Base-by-base conservation (phyloP, 805 yeast genomes). In the Ogataea polymorpha region DNA sequence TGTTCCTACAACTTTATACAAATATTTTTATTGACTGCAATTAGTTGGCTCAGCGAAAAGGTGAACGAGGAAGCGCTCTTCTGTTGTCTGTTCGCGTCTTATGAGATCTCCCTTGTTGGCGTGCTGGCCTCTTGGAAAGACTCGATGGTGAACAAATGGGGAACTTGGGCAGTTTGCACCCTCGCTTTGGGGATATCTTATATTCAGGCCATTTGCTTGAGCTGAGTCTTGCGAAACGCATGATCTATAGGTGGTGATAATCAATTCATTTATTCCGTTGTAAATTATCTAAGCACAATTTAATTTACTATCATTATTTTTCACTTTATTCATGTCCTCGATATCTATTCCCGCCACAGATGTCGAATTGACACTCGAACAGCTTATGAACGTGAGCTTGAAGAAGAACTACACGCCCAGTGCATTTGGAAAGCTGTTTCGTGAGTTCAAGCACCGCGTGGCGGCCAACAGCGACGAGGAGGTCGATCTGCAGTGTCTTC, bases 11-110 rank as follows among this genome's bases (percentile, higher is more conserved):
- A 41, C 21, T 17, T 41, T n/a, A 36, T 41, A 14, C 45, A 41
- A 23, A 41, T 41, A 23, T 8, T 36, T 12, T 27, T 41, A n/a
- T 13, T 41, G 45, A 31, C 36, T 6, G 45, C 35, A 6, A 41
- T 41, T 16, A 41, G 41, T 4, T 35, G 68, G 21, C 59, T 61
- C 4, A 59, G 72, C 21, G 70, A 69, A 39, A 39, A 41, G 13
- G 26, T 60, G 17, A 55, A 68, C 23, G 61, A 61, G 26, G 50
- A 77, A 68, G 77, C 44, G 80, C 81, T 3, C 55, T 62, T 21
- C 77, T 76, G 50, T 14, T 27, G 46, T n/a, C 46, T 42, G 6
- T 37, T 41, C 9, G 42, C 36, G 23, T 29, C 46, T 4, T 41
- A 41, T 17, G 44, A 39, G 32, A 30, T 41, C 23, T 55, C 51